These are phyloP conservation scores for Hawksworthiomyces lignivorus DNA, from an alignment of 2,329 filamentous ascomycete genomes.

Conservation along the genomic window DNA sequence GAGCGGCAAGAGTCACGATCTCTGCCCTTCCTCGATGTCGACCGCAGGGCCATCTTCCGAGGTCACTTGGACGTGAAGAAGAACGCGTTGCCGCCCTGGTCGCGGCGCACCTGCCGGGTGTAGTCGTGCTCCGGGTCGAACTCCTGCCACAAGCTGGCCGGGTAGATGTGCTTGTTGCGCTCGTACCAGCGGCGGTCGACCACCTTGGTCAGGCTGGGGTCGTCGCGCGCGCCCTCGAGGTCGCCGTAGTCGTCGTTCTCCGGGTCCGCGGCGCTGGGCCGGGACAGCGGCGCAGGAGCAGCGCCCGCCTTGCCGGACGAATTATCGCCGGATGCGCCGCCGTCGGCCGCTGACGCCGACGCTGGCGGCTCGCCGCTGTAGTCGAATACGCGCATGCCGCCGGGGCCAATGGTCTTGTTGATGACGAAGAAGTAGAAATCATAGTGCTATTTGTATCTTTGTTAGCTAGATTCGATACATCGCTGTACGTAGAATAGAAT, in stretches of 20 bases:
- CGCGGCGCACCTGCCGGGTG: slow-evolving; percentile 66
- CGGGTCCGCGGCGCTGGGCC: slow-evolving; percentile 22
- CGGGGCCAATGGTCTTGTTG: slow-evolving; percentile 72
- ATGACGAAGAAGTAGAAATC: slow-evolving; percentile 97
- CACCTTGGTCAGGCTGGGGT: slow-evolving; percentile 80
- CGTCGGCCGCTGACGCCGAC: neutral
- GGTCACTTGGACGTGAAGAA: slow-evolving; percentile 61
- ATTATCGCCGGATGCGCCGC: slow-evolving; percentile 9
- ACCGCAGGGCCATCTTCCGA: too few relatives aligned
- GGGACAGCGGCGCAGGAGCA: slow-evolving; percentile 23
- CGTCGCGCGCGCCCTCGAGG: slow-evolving; percentile 69
- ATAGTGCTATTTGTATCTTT: slow-evolving; percentile 60
- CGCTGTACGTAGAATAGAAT: too few relatives aligned
- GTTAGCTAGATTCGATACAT: too few relatives aligned
- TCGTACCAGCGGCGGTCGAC: slow-evolving; percentile 97
- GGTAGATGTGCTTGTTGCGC: slow-evolving; percentile 96
- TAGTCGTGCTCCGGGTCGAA: slow-evolving; percentile 90
- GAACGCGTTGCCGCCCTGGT: slow-evolving; percentile 84
- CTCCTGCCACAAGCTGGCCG: slow-evolving; percentile 89
- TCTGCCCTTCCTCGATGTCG: too few relatives aligned
- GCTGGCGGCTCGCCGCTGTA: slow-evolving; percentile 50
- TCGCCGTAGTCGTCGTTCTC: slow-evolving; percentile 34
- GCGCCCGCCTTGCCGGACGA: neutral
- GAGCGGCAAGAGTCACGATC: too few relatives aligned
- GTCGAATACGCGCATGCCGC: slow-evolving; percentile 66